Percentiles rank a stretch among this genome's conserved stretches.
Evolutionary conservation across 225 moss, liverwort and hornwort species (phyloP).

Genomic region (Marchantia polymorpha): DNA sequence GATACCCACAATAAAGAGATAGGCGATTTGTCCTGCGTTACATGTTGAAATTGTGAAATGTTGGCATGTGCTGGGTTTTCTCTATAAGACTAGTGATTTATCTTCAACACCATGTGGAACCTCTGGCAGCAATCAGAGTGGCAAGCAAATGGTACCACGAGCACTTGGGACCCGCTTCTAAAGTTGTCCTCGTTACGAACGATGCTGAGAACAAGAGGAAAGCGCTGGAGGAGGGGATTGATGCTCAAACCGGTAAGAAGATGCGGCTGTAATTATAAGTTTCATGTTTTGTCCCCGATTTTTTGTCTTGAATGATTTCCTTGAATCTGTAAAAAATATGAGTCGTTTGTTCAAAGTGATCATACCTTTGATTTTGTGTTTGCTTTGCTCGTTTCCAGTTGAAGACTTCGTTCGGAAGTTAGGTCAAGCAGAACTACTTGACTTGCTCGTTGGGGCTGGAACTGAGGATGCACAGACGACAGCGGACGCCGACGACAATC

Average conservation of each 20-base stretch:
- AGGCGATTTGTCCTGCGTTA: background rate
- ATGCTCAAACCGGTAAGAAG: conserved; percentile 68
- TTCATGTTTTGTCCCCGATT: too few relatives aligned
- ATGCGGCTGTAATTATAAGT: background rate
- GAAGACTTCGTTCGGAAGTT: conserved; percentile 74
- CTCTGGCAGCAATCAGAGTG: conserved; percentile 79
- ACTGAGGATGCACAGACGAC: conserved; percentile 57
- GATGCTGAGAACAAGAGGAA: conserved; percentile 85
- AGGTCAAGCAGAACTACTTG: conserved; percentile 82
- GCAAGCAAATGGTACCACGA: conserved; percentile 88
- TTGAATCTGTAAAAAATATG: background rate
- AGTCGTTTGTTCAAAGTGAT: background rate
- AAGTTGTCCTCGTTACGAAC: conserved; percentile 79
- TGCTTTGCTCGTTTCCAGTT: conserved; percentile 44
- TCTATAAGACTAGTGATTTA: background rate
- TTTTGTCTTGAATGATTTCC: too few relatives aligned
- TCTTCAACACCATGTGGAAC: background rate
- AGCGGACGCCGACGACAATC: conserved; percentile 61
- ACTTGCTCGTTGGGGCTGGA: conserved; percentile 73
- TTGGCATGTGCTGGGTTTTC: background rate
- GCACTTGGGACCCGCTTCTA: conserved; percentile 64
- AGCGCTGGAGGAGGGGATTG: conserved; percentile 73
- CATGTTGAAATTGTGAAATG: too few relatives aligned
- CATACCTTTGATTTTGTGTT: too few relatives aligned
- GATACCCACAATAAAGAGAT: background rate